Base-by-base conservation (phyloP, 371 early-diverging fungal genomes). In the Apophysomyces sp. region DNA sequence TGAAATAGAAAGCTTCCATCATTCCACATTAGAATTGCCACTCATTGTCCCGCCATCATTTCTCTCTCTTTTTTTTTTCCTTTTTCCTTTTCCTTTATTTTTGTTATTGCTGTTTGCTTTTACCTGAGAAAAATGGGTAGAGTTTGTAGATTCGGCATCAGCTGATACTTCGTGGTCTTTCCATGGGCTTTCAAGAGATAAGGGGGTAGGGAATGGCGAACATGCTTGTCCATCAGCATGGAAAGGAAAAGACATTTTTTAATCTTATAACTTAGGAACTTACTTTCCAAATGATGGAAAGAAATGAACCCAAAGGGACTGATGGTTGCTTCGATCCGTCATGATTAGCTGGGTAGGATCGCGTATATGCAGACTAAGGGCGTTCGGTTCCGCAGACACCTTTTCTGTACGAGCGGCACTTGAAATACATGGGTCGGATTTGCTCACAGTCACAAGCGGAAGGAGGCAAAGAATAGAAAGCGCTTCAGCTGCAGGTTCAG, bases 281-380 rank as follows among this genome's bases (percentile, higher is more conserved):
- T 41, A 41, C 41, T 41, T 41, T 41, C 41, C 41, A 41, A 41
- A 41, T 11, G 41, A n/a, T 41, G 41, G 41, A 41, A 41, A 41
- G 41, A 18, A 41, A 41, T 41, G 11, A 11, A 41, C 18, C 41
- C 13, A 18, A 34, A 34, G 4, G 34, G 34, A 34, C 13, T 34
- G 34, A 8, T 34, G 34, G 4, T 34, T 34, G 13, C 13, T 34
- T 8, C 4, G 34, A 34, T 34, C 34, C 11, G 34, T 2, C 34
- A 34, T 34, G 34, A 34, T 34, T 8, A 8, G 34, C 49, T 44
- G 16, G 7, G 11, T 1, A 44, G 3, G 49, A 44, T 21, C 18
- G 49, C 49, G 49, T 44, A 9, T 44, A 34, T 34, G 34, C 34
- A 34, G 34, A 34, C 34, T 13, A 34, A 34, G 4, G 34, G 11